Evolutionary conservation across 768 basidiomycete genomes (phyloP).

Genomic region (Tylopilus sp.): DNA sequence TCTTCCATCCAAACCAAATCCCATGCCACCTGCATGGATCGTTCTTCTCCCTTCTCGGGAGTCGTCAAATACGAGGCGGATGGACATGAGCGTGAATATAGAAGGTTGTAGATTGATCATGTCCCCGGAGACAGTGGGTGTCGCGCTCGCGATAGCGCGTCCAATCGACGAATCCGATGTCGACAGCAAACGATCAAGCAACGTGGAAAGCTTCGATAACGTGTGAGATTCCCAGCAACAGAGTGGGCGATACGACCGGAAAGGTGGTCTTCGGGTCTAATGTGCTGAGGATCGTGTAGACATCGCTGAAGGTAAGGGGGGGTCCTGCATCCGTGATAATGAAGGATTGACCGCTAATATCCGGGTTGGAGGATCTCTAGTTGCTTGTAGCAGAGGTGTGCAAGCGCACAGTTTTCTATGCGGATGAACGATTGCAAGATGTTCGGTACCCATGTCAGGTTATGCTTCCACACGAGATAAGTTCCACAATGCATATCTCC

Average conservation of each 20-base stretch:
- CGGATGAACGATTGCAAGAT: conserved; percentile 64
- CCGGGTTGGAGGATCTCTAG: conserved; percentile 54
- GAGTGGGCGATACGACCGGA: conserved; percentile 53
- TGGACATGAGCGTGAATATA: conserved; percentile 48
- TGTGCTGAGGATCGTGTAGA: conserved; percentile 51
- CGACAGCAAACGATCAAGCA: conserved; percentile 39
- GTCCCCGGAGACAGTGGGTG: conserved; percentile 48
- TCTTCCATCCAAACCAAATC: conserved; percentile 35
- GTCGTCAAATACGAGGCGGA: conserved; percentile 63
- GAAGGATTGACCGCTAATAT: conserved; percentile 75
- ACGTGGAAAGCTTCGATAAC: conserved; percentile 56
- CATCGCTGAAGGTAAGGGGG: conserved; percentile 59
- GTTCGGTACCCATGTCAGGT: conserved; percentile 59
- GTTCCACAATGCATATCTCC: conserved; percentile 68
- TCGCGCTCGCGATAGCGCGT: conserved; percentile 33
- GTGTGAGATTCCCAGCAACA: conserved; percentile 62
- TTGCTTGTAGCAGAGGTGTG: conserved; percentile 71
- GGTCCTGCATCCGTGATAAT: conserved; percentile 63
- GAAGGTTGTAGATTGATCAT: conserved; percentile 57
- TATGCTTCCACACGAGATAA: conserved; percentile 56
- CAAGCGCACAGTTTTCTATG: conserved; percentile 72
- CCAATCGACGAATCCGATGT: conserved; percentile 26
- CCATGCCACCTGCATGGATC: conserved; percentile 44
- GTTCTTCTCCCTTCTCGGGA: conserved; percentile 44
- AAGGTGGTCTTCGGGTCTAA: conserved; percentile 59